These are phyloP conservation scores for Lipomyces mesembrius DNA, from an alignment of 805 yeast genomes.

Conservation along the genomic window DNA sequence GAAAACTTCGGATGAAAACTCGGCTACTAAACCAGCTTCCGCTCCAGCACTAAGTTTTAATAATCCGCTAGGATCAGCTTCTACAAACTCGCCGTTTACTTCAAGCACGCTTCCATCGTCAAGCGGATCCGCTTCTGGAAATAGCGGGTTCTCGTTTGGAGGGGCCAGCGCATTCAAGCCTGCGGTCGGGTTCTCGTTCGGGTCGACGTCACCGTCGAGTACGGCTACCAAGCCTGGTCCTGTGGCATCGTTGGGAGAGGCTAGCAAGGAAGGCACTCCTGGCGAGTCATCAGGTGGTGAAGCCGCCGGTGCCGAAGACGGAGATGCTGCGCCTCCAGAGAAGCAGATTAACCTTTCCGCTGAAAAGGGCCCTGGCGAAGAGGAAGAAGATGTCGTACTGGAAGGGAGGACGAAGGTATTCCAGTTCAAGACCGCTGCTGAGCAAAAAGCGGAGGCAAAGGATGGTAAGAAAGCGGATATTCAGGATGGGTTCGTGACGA, in stretches of 20 bases:
- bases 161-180: constrained; percentile 27
- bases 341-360: constrained; percentile 58
- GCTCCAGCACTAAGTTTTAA: constrained; percentile 9
- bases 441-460: constrained; percentile 40
- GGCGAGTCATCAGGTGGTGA: constrained; percentile 2
- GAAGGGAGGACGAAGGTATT: constrained; percentile 74
- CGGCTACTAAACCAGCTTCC: constrained; percentile 18
- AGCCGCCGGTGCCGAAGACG: constrained; percentile 20
- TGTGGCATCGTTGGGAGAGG: constrained; percentile 4
- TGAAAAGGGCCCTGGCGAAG: constrained; percentile 79
- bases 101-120: constrained; percentile 1
- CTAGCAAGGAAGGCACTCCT: constrained; percentile 8
- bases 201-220: constrained; percentile 6
- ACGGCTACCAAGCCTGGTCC: not conserved
- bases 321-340: constrained; percentile 41
- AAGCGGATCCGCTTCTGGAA: constrained; percentile 21
- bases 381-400: constrained; percentile 67
- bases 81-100: not conserved
- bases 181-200: constrained; percentile 27
- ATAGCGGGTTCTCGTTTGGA: constrained; percentile 41
- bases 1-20: not conserved
- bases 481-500: constrained; percentile 52
- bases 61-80: constrained; percentile 15
- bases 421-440: constrained; percentile 59
- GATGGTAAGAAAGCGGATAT: constrained; percentile 4